Conservation (phyloP, 2,329 filamentous ascomycete genomes). For the Dichotomopilus funicola region DNA sequence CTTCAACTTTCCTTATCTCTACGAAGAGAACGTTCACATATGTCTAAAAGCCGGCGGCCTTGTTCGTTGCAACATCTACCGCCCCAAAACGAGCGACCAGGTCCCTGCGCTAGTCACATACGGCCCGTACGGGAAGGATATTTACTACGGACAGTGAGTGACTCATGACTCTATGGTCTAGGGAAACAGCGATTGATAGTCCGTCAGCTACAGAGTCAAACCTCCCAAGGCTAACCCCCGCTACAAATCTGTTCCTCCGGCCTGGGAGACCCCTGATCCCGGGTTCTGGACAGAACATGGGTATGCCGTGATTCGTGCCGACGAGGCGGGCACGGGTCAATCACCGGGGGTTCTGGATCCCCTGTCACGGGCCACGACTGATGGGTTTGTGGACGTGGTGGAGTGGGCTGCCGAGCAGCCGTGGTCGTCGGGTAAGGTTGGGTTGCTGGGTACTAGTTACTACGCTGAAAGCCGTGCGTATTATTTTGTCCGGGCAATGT, state of each 20-base stretch:
- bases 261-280: slow-evolving; percentile 55
- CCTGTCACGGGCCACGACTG: slow-evolving; percentile 42
- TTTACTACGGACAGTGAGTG: slow-evolving; percentile 44
- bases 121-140: slow-evolving; percentile 68
- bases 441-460: slow-evolving; percentile 42
- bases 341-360: slow-evolving; percentile 42
- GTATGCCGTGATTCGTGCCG: slow-evolving; percentile 49
- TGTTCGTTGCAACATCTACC: slow-evolving; percentile 28
- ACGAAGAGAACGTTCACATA: slow-evolving; percentile 27
- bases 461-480: slow-evolving; percentile 32
- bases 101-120: slow-evolving; percentile 62
- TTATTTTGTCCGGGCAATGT: background rate
- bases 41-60: slow-evolving; percentile 24
- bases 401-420: slow-evolving; percentile 43
- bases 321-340: slow-evolving; percentile 44
- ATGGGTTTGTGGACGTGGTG: slow-evolving; percentile 43
- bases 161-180: background rate
- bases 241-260: slow-evolving; percentile 47
- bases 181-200: background rate
- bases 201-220: slow-evolving; percentile 31
- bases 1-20: slow-evolving; percentile 11
- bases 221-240: slow-evolving; percentile 46
- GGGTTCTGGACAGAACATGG: slow-evolving; percentile 49
- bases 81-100: slow-evolving; percentile 18
- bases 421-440: slow-evolving; percentile 43